phyloP scores from a whole-genome alignment of 805 yeast species.

The Candida bentonensis region DNA sequence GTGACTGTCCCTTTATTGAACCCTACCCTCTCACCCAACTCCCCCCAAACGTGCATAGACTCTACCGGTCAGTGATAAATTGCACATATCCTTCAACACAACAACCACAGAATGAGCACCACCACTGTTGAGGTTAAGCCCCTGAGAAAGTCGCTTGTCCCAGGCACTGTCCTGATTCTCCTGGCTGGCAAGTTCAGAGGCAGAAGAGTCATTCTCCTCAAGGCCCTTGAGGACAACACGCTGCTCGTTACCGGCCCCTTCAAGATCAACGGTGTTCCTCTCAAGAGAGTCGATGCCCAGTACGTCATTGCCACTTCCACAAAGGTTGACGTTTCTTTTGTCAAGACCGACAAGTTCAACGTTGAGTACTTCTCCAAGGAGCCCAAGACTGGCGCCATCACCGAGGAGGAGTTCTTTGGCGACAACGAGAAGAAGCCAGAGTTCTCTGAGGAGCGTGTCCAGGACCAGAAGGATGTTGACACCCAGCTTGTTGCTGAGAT shows the following conservation, averaged over 20 bases:
- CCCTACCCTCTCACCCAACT: too few relatives aligned
- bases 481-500: slow-evolving; percentile 83
- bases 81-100: background rate
- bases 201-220: slow-evolving; percentile 97
- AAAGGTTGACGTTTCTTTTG: slow-evolving; percentile 62
- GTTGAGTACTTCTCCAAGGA: slow-evolving; percentile 95
- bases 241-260: slow-evolving; percentile 96
- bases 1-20: too few relatives aligned
- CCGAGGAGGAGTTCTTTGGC: slow-evolving; percentile 81
- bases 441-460: slow-evolving; percentile 84
- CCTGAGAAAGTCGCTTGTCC: slow-evolving; percentile 89
- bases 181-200: slow-evolving; percentile 99
- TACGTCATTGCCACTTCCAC: slow-evolving; percentile 99
- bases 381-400: slow-evolving; percentile 65
- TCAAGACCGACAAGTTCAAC: slow-evolving; percentile 82
- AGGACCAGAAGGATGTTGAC: slow-evolving; percentile 94
- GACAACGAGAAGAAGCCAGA: slow-evolving; percentile 67
- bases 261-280: slow-evolving; percentile 99
- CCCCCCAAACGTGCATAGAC: too few relatives aligned
- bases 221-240: slow-evolving; percentile 95
- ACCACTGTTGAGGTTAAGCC: slow-evolving; percentile 33
- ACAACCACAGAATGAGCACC: slow-evolving; percentile 18
- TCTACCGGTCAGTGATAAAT: background rate
- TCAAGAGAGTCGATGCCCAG: slow-evolving; percentile 97
- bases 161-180: slow-evolving; percentile 95